Evolutionary conservation across 2,329 filamentous ascomycete genomes (phyloP).

Genomic region (Microsporum canis): DNA sequence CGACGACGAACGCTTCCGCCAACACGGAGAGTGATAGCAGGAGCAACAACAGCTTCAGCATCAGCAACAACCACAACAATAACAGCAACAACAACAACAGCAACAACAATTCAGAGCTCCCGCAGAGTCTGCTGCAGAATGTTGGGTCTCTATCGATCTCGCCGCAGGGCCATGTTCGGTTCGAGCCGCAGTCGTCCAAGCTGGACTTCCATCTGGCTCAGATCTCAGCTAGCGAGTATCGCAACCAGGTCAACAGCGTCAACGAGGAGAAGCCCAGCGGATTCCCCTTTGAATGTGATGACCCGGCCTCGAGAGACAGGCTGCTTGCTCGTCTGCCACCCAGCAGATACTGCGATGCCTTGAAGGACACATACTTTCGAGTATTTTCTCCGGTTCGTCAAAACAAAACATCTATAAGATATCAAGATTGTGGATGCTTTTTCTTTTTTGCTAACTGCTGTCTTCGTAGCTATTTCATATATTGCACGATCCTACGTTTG

Average conservation of each 20-base stretch:
- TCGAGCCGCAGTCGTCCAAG: constrained; percentile 24
- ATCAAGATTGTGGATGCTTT: neutral
- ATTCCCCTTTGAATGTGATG: constrained; percentile 24
- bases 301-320: constrained; percentile 19
- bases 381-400: constrained; percentile 30
- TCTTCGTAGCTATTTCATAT: constrained; percentile 28
- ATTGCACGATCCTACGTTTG: constrained; percentile 32
- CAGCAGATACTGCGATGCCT: constrained; percentile 25
- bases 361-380: constrained; percentile 29
- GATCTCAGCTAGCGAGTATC: constrained; percentile 19
- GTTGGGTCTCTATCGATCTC: constrained; percentile 24
- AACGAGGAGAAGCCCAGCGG: constrained; percentile 25
- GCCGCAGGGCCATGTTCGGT: constrained; percentile 27
- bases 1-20: constrained; percentile 20
- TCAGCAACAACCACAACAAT: neutral
- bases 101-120: neutral
- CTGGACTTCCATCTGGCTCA: constrained; percentile 24
- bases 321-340: constrained; percentile 27
- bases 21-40: constrained; percentile 18
- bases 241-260: constrained; percentile 19
- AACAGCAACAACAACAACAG: neutral
- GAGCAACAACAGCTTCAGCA: neutral
- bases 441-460: neutral
- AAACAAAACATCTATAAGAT: too few relatives aligned
- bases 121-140: constrained; percentile 15